Evolutionary conservation across 371 early-diverging fungal genomes (phyloP).

Genomic region (Mortierella sp.): DNA sequence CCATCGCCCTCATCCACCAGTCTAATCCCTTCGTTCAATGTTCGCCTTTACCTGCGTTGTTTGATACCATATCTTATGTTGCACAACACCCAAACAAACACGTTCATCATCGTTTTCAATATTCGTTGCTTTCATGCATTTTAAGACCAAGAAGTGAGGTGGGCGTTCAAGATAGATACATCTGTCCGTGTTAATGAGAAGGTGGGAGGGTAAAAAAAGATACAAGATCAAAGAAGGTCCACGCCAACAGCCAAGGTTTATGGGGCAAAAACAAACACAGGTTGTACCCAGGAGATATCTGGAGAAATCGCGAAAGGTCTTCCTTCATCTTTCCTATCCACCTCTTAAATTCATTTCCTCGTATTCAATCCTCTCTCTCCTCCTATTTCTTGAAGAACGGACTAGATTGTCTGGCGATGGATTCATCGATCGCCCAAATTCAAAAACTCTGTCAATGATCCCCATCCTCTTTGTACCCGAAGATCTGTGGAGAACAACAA

Average conservation of each 20-base stretch:
- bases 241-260: not conserved
- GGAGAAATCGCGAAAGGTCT: not conserved
- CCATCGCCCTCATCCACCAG: no score
- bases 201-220: not conserved
- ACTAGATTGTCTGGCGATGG: not conserved
- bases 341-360: not conserved
- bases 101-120: not conserved
- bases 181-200: no score
- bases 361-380: not conserved
- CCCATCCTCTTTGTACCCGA: not conserved
- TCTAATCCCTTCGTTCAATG: no score
- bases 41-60: not conserved
- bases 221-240: not conserved
- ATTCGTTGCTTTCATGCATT: not conserved
- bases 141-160: not conserved
- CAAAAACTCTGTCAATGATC: not conserved
- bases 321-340: no score
- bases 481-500: not conserved
- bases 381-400: no score
- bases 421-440: not conserved
- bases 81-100: not conserved
- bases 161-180: no score
- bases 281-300: not conserved
- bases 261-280: not conserved
- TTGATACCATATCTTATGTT: slow-evolving; percentile 10